Evolutionary conservation across 1,284 basidiomycete genomes (phyloP).

Genomic region (Ceratobasidium papillatum): DNA sequence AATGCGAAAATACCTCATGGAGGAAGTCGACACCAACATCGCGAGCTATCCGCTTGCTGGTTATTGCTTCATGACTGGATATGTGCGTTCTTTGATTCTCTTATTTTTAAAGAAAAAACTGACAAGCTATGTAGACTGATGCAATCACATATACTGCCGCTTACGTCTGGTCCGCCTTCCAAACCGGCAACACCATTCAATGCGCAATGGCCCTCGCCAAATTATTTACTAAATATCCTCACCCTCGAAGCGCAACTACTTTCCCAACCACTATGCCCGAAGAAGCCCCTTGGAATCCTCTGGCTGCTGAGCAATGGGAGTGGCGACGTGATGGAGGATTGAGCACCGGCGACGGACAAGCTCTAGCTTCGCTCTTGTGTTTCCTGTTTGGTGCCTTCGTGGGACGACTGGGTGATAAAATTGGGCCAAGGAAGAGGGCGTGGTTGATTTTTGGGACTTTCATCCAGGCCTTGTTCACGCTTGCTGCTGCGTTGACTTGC

Average conservation of each 20-base stretch:
- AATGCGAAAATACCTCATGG: constrained; percentile 51
- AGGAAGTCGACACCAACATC: constrained; percentile 69
- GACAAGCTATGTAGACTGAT: constrained; percentile 58
- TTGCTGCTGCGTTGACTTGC: constrained; percentile 74
- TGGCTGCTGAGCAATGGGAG: constrained; percentile 20
- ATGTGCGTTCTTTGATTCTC: constrained; percentile 49
- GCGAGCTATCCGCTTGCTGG: constrained; percentile 69
- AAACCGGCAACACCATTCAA: constrained; percentile 56
- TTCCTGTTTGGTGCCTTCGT: constrained; percentile 78
- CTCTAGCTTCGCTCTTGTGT: constrained; percentile 74
- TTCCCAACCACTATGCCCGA: constrained; percentile 16
- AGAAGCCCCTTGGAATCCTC: constrained; percentile 19
- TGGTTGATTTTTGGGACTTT: constrained; percentile 80
- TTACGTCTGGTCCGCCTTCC: constrained; percentile 88
- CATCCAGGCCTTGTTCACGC: constrained; percentile 76
- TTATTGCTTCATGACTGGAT: constrained; percentile 90
- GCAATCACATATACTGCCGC: constrained; percentile 80
- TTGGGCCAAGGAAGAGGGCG: constrained; percentile 73
- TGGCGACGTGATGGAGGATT: constrained; percentile 55
- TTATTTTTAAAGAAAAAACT: background rate
- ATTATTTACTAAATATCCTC: constrained; percentile 26
- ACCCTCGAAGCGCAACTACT: constrained; percentile 44
- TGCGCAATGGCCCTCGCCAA: constrained; percentile 37
- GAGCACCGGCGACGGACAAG: constrained; percentile 81
- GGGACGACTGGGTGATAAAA: constrained; percentile 74